Conservation (phyloP, 1,284 basidiomycete genomes). For the Mycena citricolor region DNA sequence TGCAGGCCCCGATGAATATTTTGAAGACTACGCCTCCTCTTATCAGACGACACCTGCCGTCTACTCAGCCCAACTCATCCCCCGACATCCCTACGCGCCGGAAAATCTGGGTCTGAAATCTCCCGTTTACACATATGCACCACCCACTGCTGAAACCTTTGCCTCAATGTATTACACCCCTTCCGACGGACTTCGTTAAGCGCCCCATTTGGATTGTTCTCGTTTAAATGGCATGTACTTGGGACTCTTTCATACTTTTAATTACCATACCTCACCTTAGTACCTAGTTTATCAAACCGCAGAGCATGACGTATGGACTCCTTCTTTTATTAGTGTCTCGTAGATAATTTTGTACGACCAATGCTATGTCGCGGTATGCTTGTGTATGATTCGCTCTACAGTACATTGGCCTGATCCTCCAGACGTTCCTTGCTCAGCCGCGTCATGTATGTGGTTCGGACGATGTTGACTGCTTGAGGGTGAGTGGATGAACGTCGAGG, state of each 20-base stretch:
- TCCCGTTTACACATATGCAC: no score
- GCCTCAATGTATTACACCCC: no score
- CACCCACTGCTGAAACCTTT: no score
- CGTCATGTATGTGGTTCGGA: constrained; percentile 63
- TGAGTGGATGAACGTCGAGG: constrained; percentile 2
- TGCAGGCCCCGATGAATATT: constrained; percentile 6
- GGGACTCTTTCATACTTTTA: constrained; percentile 2
- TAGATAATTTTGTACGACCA: constrained; percentile 8
- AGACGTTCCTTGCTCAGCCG: constrained; percentile 57
- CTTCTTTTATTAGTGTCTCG: constrained; percentile 12
- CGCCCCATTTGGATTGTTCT: no score
- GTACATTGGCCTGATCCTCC: constrained; percentile 25
- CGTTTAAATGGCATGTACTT: no score
- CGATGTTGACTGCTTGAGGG: constrained; percentile 61
- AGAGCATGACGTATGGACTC: constrained; percentile 10
- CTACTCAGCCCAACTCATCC: constrained; percentile 29
- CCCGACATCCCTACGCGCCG: constrained; percentile 30
- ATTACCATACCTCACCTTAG: constrained; percentile 8
- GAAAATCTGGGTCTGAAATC: no score
- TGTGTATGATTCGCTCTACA: constrained; percentile 11
- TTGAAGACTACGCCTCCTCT: constrained; percentile 26
- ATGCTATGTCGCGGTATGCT: constrained; percentile 4
- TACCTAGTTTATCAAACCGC: constrained; percentile 9
- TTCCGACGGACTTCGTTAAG: no score
- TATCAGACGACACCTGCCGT: constrained; percentile 27